These are phyloP conservation scores for Wickerhamiella azymoides DNA, from an alignment of 805 yeast genomes.

Conservation along the genomic window DNA sequence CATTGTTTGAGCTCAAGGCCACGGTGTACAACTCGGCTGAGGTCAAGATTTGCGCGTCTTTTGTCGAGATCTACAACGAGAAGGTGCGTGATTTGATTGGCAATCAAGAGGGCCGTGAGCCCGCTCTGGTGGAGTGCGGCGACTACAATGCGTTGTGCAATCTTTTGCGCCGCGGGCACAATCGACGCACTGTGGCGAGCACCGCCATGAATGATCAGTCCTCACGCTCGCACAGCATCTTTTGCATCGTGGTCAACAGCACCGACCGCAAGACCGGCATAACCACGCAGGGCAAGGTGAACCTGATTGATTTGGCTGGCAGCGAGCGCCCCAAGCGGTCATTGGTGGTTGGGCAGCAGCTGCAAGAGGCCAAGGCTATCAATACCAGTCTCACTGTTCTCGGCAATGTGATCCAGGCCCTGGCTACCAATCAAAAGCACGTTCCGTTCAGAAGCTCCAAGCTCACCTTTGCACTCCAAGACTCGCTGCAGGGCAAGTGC, in stretches of 20 bases:
- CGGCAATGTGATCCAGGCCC: constrained; percentile 76
- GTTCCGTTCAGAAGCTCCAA: constrained; percentile 60
- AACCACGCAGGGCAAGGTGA: constrained; percentile 44
- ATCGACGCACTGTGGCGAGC: constrained; percentile 61
- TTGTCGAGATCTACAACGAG: constrained; percentile 84
- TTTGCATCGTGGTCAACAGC: constrained; percentile 50
- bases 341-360: constrained; percentile 63
- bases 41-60: constrained; percentile 44
- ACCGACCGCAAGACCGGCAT: constrained; percentile 32
- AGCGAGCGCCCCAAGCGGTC: constrained; percentile 72
- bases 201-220: constrained; percentile 74
- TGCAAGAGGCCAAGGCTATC: constrained; percentile 78
- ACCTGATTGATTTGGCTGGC: constrained; percentile 86
- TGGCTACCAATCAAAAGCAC: constrained; percentile 36
- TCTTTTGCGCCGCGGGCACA: constrained; percentile 41
- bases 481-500: constrained; percentile 71
- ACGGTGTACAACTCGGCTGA: constrained; percentile 31
- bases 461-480: constrained; percentile 69
- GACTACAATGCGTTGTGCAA: constrained; percentile 4
- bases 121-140: background rate
- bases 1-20: constrained; percentile 47
- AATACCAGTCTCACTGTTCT: constrained; percentile 76
- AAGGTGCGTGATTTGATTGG: constrained; percentile 51
- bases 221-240: constrained; percentile 83
- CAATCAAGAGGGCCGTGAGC: constrained; percentile 4